Base-by-base conservation (phyloP, 2,329 filamentous ascomycete genomes). In the Penicillium sp. region DNA sequence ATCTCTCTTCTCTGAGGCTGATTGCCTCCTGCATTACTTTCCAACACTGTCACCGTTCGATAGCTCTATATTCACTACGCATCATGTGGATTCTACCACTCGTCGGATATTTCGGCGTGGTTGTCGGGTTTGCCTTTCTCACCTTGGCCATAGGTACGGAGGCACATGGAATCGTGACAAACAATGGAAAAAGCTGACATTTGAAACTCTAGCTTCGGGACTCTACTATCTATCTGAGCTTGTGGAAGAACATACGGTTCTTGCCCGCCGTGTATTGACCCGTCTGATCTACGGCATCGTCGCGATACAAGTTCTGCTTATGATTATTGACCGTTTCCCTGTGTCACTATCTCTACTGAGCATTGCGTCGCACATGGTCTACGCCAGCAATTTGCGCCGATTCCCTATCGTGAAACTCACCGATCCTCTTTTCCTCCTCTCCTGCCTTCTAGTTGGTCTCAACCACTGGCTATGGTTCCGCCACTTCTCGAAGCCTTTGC, bases 151-250 rank as follows among this genome's bases (percentile, higher is more conserved):
- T 99, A 72, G 90, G 89, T 91, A 83, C 47, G 77, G 71, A 47
- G 33, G 6, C 13, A 50, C 33, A 37, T 45, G 49, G 12, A 19
- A 43, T 29, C 27, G 2, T 29, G 19, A 55, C 27, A 33, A 33
- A 19, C 2, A 54, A 52, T 29, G 51, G 19, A 49, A 50, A 50
- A 50, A 58, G 31, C 45, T 59, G 56, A 62, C 59, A 59, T 52
- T 53, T 50, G 47, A 57, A 63, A n/a, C 21, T 37, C 12, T 51
- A 91, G 94, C 94, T 40, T 97, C 92, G n/a, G 94, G 94, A 38
- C 86, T 99, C 27, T 99, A 99, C 80, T 99, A 99, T 75, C 88
- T 99, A 54, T 97, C 93, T 25, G 94, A 99, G 76, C 87, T 97
- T 15, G 94, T 99, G 60, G 94, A 99, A 78, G 94, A 99, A 76